A percentile compares a stretch with the other conserved stretches of the same genome.
Evolutionary conservation across 2,329 filamentous ascomycete genomes (phyloP).

Genomic region (Talaromyces atroroseus): DNA sequence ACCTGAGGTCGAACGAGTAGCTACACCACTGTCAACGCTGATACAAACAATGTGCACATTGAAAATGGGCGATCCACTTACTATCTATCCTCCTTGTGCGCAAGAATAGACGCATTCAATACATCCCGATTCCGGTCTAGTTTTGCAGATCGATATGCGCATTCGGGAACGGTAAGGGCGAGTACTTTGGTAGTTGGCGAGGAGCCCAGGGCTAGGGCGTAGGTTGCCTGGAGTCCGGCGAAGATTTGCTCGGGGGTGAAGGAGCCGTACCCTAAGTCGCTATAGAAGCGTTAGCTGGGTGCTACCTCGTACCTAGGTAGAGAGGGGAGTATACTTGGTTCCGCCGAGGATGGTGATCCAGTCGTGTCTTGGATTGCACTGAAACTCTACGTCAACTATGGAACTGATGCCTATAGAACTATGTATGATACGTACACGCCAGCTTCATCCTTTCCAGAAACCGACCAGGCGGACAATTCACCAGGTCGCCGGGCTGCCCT

Average conservation of each 20-base stretch:
- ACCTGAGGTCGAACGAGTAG: slow-evolving; percentile 53
- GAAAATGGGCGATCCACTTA: slow-evolving; percentile 32
- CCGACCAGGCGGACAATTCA: slow-evolving; percentile 25
- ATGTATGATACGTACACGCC: slow-evolving; percentile 16
- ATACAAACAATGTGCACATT: neutral
- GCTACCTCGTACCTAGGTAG: neutral
- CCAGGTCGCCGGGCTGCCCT: slow-evolving; percentile 51
- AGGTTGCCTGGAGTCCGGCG: slow-evolving; percentile 46
- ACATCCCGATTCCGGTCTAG: slow-evolving; percentile 35
- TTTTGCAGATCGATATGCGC: slow-evolving; percentile 24
- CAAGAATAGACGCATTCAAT: slow-evolving; percentile 52
- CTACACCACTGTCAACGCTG: slow-evolving; percentile 28
- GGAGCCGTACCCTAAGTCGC: slow-evolving; percentile 45
- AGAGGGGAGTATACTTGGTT: slow-evolving; percentile 44
- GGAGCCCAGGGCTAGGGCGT: slow-evolving; percentile 44
- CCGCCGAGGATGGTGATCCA: slow-evolving; percentile 61
- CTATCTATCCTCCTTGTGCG: slow-evolving; percentile 48
- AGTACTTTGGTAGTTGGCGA: slow-evolving; percentile 52
- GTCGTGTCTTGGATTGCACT: slow-evolving; percentile 33
- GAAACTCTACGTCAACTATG: neutral
- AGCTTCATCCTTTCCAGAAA: slow-evolving; percentile 28
- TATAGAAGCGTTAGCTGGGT: neutral
- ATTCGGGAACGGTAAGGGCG: slow-evolving; percentile 59
- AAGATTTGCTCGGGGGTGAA: slow-evolving; percentile 41
- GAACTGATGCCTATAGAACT: neutral